These are phyloP conservation scores for Testicularia cyperi DNA, from an alignment of 1,284 basidiomycete species.

Conservation along the genomic window DNA sequence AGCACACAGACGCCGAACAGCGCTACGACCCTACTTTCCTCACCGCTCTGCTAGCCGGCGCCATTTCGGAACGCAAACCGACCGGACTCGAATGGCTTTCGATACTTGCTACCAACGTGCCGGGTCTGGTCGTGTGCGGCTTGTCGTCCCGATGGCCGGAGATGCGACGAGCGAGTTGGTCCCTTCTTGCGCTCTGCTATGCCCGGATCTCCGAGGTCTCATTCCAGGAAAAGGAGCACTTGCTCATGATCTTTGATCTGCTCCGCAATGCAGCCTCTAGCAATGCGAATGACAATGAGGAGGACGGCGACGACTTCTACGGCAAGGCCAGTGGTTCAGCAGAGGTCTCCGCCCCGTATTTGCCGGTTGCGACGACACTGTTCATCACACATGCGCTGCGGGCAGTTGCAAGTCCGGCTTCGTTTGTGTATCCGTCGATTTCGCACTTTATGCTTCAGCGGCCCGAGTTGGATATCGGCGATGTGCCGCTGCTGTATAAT, in stretches of 20 bases:
- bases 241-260: conserved; percentile 73
- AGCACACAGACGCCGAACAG: conserved; percentile 13
- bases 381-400: conserved; percentile 78
- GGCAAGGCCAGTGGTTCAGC: too few relatives aligned
- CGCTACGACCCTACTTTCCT: conserved; percentile 81
- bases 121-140: conserved; percentile 73
- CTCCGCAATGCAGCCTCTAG: conserved; percentile 60
- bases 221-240: conserved; percentile 78
- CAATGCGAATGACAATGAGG: conserved; percentile 7
- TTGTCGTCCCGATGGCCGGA: conserved; percentile 71
- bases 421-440: conserved; percentile 76
- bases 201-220: conserved; percentile 65
- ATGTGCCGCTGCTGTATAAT: conserved; percentile 81
- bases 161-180: conserved; percentile 66
- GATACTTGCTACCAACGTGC: conserved; percentile 76
- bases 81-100: conserved; percentile 78
- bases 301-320: conserved; percentile 40
- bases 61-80: conserved; percentile 66
- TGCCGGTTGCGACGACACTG: conserved; percentile 76
- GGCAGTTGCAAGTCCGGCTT: conserved; percentile 74
- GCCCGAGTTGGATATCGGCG: conserved; percentile 71
- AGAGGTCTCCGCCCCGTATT: conserved; percentile 60
- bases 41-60: conserved; percentile 69
- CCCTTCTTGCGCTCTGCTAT: conserved; percentile 62
- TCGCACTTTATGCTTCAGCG: conserved; percentile 82